Percentiles rank a stretch among this genome's conserved stretches.
Evolutionary conservation across 805 yeast genomes (phyloP).

Genomic region (Nakazawaea molendinolei): DNA sequence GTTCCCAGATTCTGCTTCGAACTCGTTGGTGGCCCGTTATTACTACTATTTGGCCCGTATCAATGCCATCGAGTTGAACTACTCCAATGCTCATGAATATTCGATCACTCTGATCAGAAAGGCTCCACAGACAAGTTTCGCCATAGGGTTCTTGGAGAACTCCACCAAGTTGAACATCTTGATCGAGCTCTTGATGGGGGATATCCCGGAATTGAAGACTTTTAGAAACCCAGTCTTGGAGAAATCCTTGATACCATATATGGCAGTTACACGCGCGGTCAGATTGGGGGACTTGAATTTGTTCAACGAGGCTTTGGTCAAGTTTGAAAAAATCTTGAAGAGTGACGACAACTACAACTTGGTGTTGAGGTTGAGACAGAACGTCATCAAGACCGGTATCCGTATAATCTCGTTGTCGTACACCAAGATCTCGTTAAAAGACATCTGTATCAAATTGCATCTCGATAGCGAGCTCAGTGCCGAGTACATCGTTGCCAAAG

Average conservation of each 20-base stretch:
- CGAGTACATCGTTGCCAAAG: constrained; percentile 94
- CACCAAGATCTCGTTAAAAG: constrained; percentile 84
- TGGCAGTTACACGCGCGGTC: constrained; percentile 85
- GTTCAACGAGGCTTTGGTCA: constrained; percentile 64
- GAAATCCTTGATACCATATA: constrained; percentile 68
- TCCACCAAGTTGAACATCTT: constrained; percentile 84
- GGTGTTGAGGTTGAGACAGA: constrained; percentile 86
- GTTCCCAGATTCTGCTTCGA: constrained; percentile 75
- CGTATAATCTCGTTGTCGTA: constrained; percentile 88
- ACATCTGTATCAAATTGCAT: constrained; percentile 86
- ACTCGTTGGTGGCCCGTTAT: constrained; percentile 86
- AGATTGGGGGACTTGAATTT: constrained; percentile 82
- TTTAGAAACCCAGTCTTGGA: constrained; percentile 63
- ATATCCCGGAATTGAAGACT: constrained; percentile 81
- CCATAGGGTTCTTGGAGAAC: constrained; percentile 82
- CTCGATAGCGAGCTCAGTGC: constrained; percentile 93
- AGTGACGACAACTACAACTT: constrained; percentile 78
- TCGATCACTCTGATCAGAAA: constrained; percentile 94
- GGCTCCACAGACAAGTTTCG: constrained; percentile 84
- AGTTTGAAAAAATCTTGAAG: constrained; percentile 55
- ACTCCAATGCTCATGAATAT: constrained; percentile 83
- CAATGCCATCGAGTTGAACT: constrained; percentile 86
- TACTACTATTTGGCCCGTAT: constrained; percentile 88
- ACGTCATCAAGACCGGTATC: constrained; percentile 96
- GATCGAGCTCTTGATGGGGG: constrained; percentile 93